Conservation (phyloP, 78 protist species). For the Bodo saltans region DNA sequence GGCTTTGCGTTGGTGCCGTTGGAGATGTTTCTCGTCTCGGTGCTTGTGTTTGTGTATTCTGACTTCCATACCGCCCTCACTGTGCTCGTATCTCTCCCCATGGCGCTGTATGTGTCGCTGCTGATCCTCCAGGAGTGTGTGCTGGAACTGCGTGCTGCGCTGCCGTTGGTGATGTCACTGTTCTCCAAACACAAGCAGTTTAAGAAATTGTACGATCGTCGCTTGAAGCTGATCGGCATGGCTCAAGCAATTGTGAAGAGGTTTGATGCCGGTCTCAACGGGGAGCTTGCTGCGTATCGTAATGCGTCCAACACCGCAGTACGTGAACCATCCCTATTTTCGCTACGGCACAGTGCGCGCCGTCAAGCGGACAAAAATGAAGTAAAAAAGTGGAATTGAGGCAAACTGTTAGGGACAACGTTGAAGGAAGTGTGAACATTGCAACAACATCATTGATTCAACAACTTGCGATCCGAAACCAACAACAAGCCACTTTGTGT, state of each 20-base stretch:
- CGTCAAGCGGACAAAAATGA: too few relatives aligned
- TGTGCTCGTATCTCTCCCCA: background rate
- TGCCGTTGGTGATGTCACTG: conserved; percentile 9
- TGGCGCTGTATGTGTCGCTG: background rate
- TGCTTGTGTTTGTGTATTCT: background rate
- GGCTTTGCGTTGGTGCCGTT: conserved; percentile 2
- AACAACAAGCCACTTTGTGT: too few relatives aligned
- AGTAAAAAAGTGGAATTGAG: too few relatives aligned
- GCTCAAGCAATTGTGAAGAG: background rate
- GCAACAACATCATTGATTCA: too few relatives aligned
- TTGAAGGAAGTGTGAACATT: too few relatives aligned
- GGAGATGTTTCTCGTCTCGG: background rate
- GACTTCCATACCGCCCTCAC: background rate
- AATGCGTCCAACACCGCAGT: background rate
- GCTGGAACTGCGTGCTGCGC: background rate
- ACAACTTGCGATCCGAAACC: too few relatives aligned
- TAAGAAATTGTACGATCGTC: background rate
- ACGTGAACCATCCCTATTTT: background rate
- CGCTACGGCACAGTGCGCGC: background rate
- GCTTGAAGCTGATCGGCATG: background rate
- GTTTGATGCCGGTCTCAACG: background rate
- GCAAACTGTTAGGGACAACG: too few relatives aligned
- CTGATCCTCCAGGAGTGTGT: background rate
- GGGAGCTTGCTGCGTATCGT: background rate
- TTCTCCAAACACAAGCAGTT: background rate